These are phyloP conservation scores for Aspergillus cristatus DNA, from an alignment of 495 filamentous ascomycete genomes.

Conservation along the genomic window DNA sequence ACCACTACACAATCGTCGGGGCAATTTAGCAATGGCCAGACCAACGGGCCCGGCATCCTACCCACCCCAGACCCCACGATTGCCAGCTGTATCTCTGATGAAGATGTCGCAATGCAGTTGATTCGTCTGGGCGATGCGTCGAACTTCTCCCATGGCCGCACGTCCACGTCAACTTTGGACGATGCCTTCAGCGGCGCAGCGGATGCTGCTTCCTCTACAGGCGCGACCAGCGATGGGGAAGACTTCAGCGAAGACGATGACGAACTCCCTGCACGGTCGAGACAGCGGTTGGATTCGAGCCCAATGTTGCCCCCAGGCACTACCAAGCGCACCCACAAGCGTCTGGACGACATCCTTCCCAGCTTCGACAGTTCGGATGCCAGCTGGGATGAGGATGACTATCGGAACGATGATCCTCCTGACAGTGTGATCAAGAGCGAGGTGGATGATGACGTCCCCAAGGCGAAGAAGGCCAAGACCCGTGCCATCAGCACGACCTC, in stretches of 20 bases:
- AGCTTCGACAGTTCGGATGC: slow-evolving; percentile 62
- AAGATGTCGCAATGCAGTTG: slow-evolving; percentile 92
- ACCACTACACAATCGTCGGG: slow-evolving; percentile 19
- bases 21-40: slow-evolving; percentile 29
- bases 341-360: slow-evolving; percentile 52
- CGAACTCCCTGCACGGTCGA: slow-evolving; percentile 52
- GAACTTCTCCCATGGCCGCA: slow-evolving; percentile 79
- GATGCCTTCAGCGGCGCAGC: slow-evolving; percentile 85
- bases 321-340: slow-evolving; percentile 46
- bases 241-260: slow-evolving; percentile 65
- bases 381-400: slow-evolving; percentile 53
- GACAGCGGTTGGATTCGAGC: slow-evolving; percentile 52
- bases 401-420: slow-evolving; percentile 52
- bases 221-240: slow-evolving; percentile 68
- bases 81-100: slow-evolving; percentile 90
- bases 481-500: slow-evolving; percentile 23
- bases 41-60: slow-evolving; percentile 49
- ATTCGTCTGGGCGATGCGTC: slow-evolving; percentile 92
- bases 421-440: slow-evolving; percentile 47
- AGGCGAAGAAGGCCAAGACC: slow-evolving; percentile 37
- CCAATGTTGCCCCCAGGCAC: slow-evolving; percentile 42
- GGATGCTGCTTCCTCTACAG: slow-evolving; percentile 75
- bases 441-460: slow-evolving; percentile 38
- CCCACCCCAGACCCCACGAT: slow-evolving; percentile 93
- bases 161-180: slow-evolving; percentile 87